Evolutionary conservation across 1,139 yeast genomes (phyloP).

Genomic region (Yamadazyma sp.): DNA sequence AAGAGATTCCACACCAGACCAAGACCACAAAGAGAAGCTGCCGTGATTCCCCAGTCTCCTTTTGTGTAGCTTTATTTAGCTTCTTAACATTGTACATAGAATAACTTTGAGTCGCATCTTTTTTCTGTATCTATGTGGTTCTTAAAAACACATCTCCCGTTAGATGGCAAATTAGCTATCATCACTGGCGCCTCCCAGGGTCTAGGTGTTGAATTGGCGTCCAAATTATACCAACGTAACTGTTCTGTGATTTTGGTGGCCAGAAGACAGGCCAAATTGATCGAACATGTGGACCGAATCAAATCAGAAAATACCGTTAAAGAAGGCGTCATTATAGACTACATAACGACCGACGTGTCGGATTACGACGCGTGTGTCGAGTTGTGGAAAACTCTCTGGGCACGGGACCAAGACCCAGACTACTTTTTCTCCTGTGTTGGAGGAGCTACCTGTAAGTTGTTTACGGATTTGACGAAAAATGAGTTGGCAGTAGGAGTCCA

Average conservation of each 20-base stretch:
- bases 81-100: constrained; percentile 7
- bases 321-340: constrained; percentile 37
- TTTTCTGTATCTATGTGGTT: constrained; percentile 11
- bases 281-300: constrained; percentile 48
- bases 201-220: constrained; percentile 78
- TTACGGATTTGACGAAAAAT: constrained; percentile 59
- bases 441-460: constrained; percentile 75
- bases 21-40: constrained; percentile 22
- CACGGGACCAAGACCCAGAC: constrained; percentile 54
- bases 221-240: constrained; percentile 51
- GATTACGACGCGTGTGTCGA: constrained; percentile 47
- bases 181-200: constrained; percentile 97
- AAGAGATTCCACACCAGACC: constrained; percentile 39
- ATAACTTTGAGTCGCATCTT: not conserved
- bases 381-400: constrained; percentile 29
- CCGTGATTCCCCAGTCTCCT: constrained; percentile 38
- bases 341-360: constrained; percentile 67
- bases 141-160: constrained; percentile 23
- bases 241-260: constrained; percentile 76
- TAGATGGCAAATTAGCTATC: constrained; percentile 60
- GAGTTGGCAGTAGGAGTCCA: constrained; percentile 64
- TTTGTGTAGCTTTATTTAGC: constrained; percentile 11
- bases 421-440: constrained; percentile 87
- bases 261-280: constrained; percentile 61
- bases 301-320: constrained; percentile 17